These are phyloP conservation scores for Daldinia decipiens DNA, from an alignment of 495 filamentous ascomycete genomes.

Conservation along the genomic window DNA sequence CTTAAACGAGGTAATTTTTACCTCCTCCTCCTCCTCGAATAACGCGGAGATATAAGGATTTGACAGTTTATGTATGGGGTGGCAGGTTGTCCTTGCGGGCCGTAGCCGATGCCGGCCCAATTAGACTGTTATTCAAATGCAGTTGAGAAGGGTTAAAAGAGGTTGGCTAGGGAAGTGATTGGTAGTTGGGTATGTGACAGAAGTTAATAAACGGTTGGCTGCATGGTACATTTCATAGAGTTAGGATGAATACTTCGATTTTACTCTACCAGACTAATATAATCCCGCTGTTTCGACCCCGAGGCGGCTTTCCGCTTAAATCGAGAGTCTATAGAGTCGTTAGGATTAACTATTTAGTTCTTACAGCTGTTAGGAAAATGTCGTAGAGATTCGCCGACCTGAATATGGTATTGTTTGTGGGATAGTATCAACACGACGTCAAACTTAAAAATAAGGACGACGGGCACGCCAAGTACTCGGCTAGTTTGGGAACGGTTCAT, in stretches of 20 bases:
- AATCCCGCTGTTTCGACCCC: neutral
- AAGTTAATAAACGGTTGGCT: neutral
- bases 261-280: neutral
- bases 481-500: slow-evolving; percentile 13
- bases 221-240: neutral
- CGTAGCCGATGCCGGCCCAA: slow-evolving; percentile 26
- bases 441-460: slow-evolving; percentile 18
- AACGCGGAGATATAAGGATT: neutral
- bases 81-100: slow-evolving; percentile 11
- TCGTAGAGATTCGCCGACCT: neutral
- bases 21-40: neutral
- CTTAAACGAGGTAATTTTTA: neutral
- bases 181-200: neutral
- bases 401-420: neutral
- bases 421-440: neutral
- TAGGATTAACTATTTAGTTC: neutral
- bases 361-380: neutral
- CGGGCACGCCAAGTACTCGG: slow-evolving; percentile 16
- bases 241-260: neutral
- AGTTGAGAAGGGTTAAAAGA: neutral
- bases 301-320: neutral
- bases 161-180: neutral
- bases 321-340: neutral
- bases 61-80: neutral
- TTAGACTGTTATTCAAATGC: neutral